phyloP scores from a whole-genome alignment of 1,284 basidiomycete species.

The Sporisorium reilianum region DNA sequence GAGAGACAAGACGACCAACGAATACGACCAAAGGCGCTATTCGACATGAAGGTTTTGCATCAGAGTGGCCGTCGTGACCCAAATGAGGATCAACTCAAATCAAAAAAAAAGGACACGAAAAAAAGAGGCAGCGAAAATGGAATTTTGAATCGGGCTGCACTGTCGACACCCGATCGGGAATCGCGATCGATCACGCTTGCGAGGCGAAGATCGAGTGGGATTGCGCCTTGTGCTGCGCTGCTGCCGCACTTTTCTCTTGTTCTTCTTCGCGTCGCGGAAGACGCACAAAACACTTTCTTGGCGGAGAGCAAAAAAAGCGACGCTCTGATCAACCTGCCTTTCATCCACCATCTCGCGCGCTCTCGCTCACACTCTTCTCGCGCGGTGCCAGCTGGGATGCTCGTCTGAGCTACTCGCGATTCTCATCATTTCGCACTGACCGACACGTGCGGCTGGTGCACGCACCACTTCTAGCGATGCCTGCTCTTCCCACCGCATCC shows the following conservation, averaged over 20 bases:
- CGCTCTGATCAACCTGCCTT: slow-evolving; percentile 9
- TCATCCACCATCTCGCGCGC: neutral
- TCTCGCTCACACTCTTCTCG: neutral
- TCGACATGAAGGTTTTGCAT: neutral
- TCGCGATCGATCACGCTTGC: slow-evolving; percentile 28
- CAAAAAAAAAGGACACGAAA: neutral
- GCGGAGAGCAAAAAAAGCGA: neutral
- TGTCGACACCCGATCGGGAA: slow-evolving; percentile 1
- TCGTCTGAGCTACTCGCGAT: slow-evolving; percentile 8
- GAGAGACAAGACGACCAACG: neutral
- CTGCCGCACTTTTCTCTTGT: slow-evolving; percentile 7
- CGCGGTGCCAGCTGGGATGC: slow-evolving; percentile 16
- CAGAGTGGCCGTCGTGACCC: no score
- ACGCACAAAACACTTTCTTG: neutral
- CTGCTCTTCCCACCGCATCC: slow-evolving; percentile 27
- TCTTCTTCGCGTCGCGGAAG: slow-evolving; percentile 23
- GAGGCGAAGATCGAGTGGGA: neutral
- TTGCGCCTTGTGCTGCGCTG: slow-evolving; percentile 12
- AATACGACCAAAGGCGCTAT: neutral
- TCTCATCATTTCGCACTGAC: neutral
- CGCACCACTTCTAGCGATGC: slow-evolving; percentile 12
- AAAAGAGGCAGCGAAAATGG: slow-evolving; percentile 9
- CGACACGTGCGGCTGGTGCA: neutral
- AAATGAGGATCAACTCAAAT: no score
- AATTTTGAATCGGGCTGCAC: slow-evolving; percentile 2